Evolutionary conservation across 495 filamentous ascomycete species (phyloP), one percentile per base, ranked within the genome.

Genomic region (Hypomontagnella submonticulosa): DNA sequence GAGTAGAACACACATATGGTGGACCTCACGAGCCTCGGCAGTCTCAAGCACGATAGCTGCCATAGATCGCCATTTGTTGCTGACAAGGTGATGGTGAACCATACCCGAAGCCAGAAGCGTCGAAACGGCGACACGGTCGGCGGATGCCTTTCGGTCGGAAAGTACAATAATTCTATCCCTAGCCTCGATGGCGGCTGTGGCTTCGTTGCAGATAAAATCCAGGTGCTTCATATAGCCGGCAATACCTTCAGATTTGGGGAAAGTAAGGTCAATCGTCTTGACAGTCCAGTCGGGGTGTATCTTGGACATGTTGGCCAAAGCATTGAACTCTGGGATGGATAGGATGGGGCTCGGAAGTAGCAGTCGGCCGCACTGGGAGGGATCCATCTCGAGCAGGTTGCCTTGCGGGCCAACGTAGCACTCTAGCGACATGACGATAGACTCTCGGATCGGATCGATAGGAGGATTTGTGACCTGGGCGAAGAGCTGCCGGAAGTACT

Each of bases 401-500:
- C 95, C 95, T 79, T 99, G 95, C 18, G 96, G 95, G 34, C 95
- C 95, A 68, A 99, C 90, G 73, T 98, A 99, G 72, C 96, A 96
- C 69, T 97, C 96, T 33, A 98, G 79, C 44, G 96, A 98, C 95
- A 99, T 99, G 75, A 99, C 95, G 61, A 98, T 95, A 13, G 95
- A 95, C 81, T 99, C 95, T 78, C 95, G 86, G 70, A 99, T 99
- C 5, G 95, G 95, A 72, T 99, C 95, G 75, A 99, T 99, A 5
- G 95, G 95, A 57, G 95, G 95, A 74, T 99, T 99, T 34, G 95
- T 99, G 76, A 99, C 95, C 81, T 99, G 95, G 7, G 95, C 95
- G 75, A 99, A 99, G 30, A 99, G 89, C 80, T 99, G 92, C 30
- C 96, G 89, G 89, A 98, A 99, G 78, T 99, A 99, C 76, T 99